phyloP scores from a whole-genome alignment of 1,139 yeast genomes.

The Blastobotrys illinoisensis region DNA sequence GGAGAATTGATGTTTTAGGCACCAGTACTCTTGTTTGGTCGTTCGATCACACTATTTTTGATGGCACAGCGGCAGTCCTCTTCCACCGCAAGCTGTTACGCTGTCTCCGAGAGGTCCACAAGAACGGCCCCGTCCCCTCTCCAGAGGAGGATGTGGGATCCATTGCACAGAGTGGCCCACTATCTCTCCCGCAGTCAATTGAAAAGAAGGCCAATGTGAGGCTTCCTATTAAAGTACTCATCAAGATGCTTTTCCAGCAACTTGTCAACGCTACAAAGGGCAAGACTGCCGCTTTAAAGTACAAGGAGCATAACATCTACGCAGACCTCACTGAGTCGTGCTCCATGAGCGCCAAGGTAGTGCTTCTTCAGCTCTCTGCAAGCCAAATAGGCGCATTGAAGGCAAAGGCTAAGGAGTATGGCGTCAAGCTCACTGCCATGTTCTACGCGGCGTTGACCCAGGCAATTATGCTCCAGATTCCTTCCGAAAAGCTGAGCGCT shows the following conservation, averaged over 20 bases:
- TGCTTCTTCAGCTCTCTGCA: background rate
- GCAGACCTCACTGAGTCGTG: background rate
- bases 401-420: slow-evolving; percentile 11
- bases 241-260: background rate
- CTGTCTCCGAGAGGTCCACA: slow-evolving; percentile 5
- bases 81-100: slow-evolving; percentile 18
- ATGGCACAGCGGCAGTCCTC: slow-evolving; percentile 20
- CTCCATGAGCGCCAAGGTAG: background rate
- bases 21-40: slow-evolving; percentile 16
- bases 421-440: slow-evolving; percentile 13
- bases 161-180: background rate
- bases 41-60: slow-evolving; percentile 21
- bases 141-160: background rate
- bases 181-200: background rate
- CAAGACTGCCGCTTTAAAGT: background rate
- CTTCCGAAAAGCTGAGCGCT: background rate
- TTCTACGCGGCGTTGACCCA: slow-evolving; percentile 14
- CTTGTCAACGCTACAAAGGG: background rate
- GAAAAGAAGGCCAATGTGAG: background rate
- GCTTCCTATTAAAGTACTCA: background rate
- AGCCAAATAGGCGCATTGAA: background rate
- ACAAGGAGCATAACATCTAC: background rate
- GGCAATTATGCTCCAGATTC: slow-evolving; percentile 7
- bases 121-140: background rate
- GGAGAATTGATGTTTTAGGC: slow-evolving; percentile 19